Evolutionary conservation across 2,329 filamentous ascomycete species (phyloP).

Genomic region (Diplodia seriata): DNA sequence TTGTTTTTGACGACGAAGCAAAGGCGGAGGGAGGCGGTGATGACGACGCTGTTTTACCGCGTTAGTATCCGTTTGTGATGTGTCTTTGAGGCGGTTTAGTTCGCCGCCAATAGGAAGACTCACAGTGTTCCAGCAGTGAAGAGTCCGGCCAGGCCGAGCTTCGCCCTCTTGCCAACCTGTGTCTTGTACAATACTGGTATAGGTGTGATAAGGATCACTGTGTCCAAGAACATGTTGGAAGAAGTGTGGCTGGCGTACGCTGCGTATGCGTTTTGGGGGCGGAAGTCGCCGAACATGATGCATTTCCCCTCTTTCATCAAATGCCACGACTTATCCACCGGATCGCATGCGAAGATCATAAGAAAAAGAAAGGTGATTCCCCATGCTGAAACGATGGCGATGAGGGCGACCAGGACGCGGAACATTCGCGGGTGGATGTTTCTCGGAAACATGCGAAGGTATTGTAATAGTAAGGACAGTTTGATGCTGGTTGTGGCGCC

Average conservation of each 20-base stretch:
- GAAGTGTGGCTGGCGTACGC: constrained; percentile 43
- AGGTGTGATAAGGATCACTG: constrained; percentile 43
- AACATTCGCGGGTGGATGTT: constrained; percentile 36
- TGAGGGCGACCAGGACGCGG: constrained; percentile 36
- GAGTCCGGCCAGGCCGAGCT: constrained; percentile 41
- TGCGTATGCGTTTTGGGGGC: constrained; percentile 40
- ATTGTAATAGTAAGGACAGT: constrained; percentile 48
- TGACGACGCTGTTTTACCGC: constrained; percentile 12
- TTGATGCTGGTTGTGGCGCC: constrained; percentile 46
- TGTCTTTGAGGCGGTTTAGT: not conserved
- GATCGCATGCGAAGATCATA: constrained; percentile 43
- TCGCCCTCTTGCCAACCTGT: constrained; percentile 42
- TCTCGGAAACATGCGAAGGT: constrained; percentile 43
- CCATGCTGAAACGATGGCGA: constrained; percentile 41
- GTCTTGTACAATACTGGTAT: constrained; percentile 44
- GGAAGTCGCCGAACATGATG: constrained; percentile 47
- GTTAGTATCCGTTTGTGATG: not conserved
- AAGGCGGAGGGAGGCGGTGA: constrained; percentile 27
- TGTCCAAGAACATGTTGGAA: constrained; percentile 46
- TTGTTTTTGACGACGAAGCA: constrained; percentile 28
- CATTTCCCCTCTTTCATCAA: constrained; percentile 39
- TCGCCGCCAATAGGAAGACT: not conserved
- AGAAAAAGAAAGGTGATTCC: constrained; percentile 43
- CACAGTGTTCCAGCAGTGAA: constrained; percentile 28
- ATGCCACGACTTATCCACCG: constrained; percentile 45